Evolutionary conservation across 1,139 yeast genomes (phyloP), one percentile per base, ranked within the genome.

Genomic region (Yamadazyma conglobata): DNA sequence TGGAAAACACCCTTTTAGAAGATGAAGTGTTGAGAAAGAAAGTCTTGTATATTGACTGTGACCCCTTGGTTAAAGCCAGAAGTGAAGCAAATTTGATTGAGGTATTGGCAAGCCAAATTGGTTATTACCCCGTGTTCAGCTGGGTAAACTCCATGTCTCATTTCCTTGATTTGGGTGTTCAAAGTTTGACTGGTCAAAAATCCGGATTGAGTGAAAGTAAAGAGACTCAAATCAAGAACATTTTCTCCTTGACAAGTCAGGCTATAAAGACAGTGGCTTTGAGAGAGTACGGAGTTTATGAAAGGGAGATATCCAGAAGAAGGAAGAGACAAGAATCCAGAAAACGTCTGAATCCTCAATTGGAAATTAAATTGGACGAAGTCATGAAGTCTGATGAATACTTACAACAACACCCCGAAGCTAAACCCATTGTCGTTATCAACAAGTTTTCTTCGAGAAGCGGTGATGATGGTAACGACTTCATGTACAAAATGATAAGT

Each of bases 71-170:
- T 17, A 85, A 84, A 47, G 67, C 93, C 2, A 65, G 95, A 45
- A 77, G 80, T 15, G 96, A 88, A 38, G 67, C 81, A 2, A 70
- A 71, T 17, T 77, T 87, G 42, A 62, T 91, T 31, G 72, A 73
- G 35, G 70, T 71, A 27, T 73, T 88, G 9, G 88, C 97, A 0
- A 62, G 60, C 22, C 89, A 86, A 51, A 52, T 88, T 21, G 97
- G 98, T 1, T 91, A 91, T 55, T 86, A 76, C 63, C 98, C 98
- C 0, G 81, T 87, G 3, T 91, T 91, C 54, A 85, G 96, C 8
- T 91, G 97, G 96, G 64, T 89, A 40, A 87, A 86, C 51, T 75
- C 85, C 4, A 62, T 89, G 15, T 77, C 95, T 0, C 77, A 78
- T 39, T 81, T 88, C 39, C 62, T 87, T 32, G 98, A 91, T 56